A percentile compares a stretch with the other conserved stretches of the same genome.
Conservation (phyloP, 352 stramenopile genomes). For the Phytophthora pini region DNA sequence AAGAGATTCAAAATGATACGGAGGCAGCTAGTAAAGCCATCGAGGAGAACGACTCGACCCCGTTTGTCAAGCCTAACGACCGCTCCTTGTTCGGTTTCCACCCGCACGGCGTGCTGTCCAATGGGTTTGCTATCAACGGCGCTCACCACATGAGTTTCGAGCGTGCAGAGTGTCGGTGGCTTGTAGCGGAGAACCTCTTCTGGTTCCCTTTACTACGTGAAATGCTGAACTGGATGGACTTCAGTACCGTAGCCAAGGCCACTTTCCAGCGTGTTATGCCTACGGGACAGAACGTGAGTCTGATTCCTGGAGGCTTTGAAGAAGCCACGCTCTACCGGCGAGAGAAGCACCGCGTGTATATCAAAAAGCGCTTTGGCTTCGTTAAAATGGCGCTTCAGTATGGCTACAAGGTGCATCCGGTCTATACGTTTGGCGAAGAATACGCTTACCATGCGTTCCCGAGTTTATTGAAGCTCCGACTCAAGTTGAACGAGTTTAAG, state of each 20-base stretch:
- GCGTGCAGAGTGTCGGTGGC: conserved; percentile 57
- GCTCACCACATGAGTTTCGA: conserved; percentile 56
- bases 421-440: conserved; percentile 93
- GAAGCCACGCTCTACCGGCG: conserved; percentile 90
- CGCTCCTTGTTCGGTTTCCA: conserved; percentile 55
- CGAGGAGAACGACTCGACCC: conserved; percentile 9
- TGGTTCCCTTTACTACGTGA: conserved; percentile 65
- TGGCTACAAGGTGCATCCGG: conserved; percentile 87
- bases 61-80: conserved; percentile 16
- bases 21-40: conserved; percentile 72
- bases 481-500: conserved; percentile 83
- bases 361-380: conserved; percentile 91
- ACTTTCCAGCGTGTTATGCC: conserved; percentile 58
- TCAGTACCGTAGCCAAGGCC: conserved; percentile 49
- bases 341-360: conserved; percentile 85
- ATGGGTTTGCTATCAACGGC: conserved; percentile 60
- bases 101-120: conserved; percentile 65
- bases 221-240: conserved; percentile 65
- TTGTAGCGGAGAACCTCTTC: conserved; percentile 75
- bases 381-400: conserved; percentile 91
- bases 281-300: conserved; percentile 57
- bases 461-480: conserved; percentile 63
- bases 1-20: conserved; percentile 44
- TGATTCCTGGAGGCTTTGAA: conserved; percentile 94
- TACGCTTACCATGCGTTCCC: conserved; percentile 85